Percentiles rank a stretch among this genome's conserved stretches.
Conservation (phyloP, 192 early-diverging fungal species). For the Martensiomyces pterosporus region DNA sequence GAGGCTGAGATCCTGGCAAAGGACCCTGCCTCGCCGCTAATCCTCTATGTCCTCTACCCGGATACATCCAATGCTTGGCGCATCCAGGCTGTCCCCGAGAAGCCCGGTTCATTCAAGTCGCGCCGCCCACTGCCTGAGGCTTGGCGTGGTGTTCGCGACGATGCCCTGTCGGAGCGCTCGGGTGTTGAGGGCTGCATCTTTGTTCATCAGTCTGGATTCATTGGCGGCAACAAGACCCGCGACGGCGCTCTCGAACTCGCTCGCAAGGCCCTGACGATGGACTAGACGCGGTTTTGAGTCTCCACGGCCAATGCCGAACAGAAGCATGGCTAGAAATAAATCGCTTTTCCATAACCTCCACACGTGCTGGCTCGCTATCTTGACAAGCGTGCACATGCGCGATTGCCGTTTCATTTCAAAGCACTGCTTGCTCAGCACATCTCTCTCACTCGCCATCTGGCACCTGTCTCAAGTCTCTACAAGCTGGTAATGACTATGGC, state of each 20-base stretch:
- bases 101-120: constrained; percentile 58
- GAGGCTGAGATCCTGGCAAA: constrained; percentile 57
- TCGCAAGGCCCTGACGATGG: constrained; percentile 47
- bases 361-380: too few relatives aligned
- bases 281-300: constrained; percentile 10
- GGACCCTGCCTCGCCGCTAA: constrained; percentile 43
- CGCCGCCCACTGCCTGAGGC: constrained; percentile 76
- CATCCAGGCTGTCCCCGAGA: constrained; percentile 66
- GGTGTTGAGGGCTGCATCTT: constrained; percentile 80
- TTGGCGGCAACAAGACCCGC: constrained; percentile 77
- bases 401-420: too few relatives aligned
- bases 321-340: too few relatives aligned
- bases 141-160: constrained; percentile 80
- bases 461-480: too few relatives aligned
- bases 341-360: too few relatives aligned
- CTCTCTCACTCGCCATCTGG: too few relatives aligned
- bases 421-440: too few relatives aligned
- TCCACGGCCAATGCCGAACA: too few relatives aligned
- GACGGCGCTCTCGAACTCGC: constrained; percentile 65
- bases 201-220: constrained; percentile 83
- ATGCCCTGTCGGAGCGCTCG: constrained; percentile 70
- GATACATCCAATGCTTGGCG: constrained; percentile 70
- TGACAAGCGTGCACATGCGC: too few relatives aligned
- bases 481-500: not conserved
- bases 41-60: constrained; percentile 75